phyloP scores from a whole-genome alignment of 2,329 filamentous ascomycete species.

The Aspergillus thermomutatus region DNA sequence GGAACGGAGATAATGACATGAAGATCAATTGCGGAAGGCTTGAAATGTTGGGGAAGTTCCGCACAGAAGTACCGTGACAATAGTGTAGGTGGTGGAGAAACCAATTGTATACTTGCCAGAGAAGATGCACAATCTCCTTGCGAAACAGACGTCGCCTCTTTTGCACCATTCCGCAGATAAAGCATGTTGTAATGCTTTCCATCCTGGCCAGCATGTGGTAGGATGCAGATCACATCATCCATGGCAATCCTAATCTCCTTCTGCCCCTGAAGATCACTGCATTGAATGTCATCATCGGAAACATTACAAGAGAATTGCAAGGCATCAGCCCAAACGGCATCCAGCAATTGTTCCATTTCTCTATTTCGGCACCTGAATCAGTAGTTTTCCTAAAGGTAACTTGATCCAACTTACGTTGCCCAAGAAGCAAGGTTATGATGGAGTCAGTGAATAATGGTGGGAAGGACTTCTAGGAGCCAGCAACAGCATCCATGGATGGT shows the following conservation, averaged over 20 bases:
- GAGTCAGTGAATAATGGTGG: not conserved
- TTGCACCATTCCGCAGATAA: conserved; percentile 15
- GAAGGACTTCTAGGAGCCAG: not conserved
- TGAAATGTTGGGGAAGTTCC: conserved; percentile 22
- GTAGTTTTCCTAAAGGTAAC: not conserved
- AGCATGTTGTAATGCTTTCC: conserved; percentile 17
- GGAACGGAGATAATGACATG: conserved; percentile 65
- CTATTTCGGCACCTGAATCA: not conserved
- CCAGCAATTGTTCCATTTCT: not conserved
- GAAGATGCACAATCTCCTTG: conserved; percentile 1
- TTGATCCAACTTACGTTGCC: too few species aligned
- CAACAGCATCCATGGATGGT: not conserved
- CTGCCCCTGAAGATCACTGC: conserved; percentile 9
- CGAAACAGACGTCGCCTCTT: not conserved
- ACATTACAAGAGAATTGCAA: conserved; percentile 4
- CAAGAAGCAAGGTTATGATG: not conserved
- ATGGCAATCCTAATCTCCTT: conserved; percentile 14
- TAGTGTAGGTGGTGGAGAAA: conserved; percentile 13
- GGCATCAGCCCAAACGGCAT: not conserved
- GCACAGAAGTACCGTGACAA: conserved; percentile 14
- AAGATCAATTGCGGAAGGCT: conserved; percentile 16
- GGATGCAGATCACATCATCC: conserved; percentile 24
- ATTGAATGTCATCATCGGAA: conserved; percentile 15
- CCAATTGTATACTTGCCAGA: conserved; percentile 17
- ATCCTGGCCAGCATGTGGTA: conserved; percentile 8